Evolutionary conservation across 805 yeast genomes (phyloP).

Genomic region (Starmerella stigmatis): DNA sequence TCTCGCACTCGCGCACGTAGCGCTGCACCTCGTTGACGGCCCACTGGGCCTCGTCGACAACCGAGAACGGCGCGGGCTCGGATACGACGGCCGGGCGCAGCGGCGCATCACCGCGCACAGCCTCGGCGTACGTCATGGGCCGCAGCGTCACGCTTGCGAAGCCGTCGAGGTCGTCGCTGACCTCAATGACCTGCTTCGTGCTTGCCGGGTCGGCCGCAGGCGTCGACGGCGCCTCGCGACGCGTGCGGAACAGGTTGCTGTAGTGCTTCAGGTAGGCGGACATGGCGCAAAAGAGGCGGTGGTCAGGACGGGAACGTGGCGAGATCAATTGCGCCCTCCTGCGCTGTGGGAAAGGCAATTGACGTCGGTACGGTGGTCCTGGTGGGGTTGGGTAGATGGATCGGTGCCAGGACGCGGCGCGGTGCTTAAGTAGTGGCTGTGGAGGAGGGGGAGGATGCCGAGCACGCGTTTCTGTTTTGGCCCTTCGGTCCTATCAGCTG

Average conservation of each 20-base stretch:
- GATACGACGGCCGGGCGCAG: slow-evolving; percentile 1
- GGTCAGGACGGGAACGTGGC: too few species aligned
- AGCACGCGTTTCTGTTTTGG: slow-evolving; percentile 6
- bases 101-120: slow-evolving; percentile 21
- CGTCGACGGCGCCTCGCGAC: slow-evolving; percentile 1
- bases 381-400: background rate
- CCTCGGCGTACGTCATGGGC: slow-evolving; percentile 45
- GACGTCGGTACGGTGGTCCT: background rate
- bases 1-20: slow-evolving; percentile 5
- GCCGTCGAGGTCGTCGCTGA: slow-evolving; percentile 30
- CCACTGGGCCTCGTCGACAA: slow-evolving; percentile 15
- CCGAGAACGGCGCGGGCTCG: slow-evolving; percentile 2
- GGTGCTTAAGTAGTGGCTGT: slow-evolving; percentile 1
- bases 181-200: slow-evolving; percentile 17
- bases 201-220: slow-evolving; percentile 2
- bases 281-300: too few species aligned
- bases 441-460: background rate
- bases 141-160: slow-evolving; percentile 40
- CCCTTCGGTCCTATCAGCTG: background rate
- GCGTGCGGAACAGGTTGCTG: slow-evolving; percentile 11
- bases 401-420: background rate
- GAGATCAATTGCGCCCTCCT: slow-evolving; percentile 1
- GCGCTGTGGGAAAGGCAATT: background rate
- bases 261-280: slow-evolving; percentile 9
- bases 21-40: slow-evolving; percentile 15